Base-by-base conservation (phyloP, 2,329 filamentous ascomycete species). In the Penicillium palitans region DNA sequence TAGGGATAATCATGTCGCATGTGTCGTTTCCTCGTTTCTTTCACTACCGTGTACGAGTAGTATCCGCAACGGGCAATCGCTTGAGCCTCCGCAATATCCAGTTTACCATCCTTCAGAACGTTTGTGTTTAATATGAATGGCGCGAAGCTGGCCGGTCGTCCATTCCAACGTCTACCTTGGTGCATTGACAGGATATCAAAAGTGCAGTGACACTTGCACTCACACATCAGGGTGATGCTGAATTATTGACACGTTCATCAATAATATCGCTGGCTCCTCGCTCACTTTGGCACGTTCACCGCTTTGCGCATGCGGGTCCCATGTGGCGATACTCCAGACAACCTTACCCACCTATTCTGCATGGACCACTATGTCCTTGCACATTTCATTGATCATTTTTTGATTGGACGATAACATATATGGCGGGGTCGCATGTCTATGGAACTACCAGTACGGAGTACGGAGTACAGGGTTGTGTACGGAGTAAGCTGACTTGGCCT, bases 371-470 rank as follows among this genome's bases (percentile, higher is more conserved):
- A 80, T 85, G 71, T 87, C 83, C 68, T 87, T 87, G 57, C 81
- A 80, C 0, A 64, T 52, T 2, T 66, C 68, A 9, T 70, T 61
- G 0, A 78, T 72, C 0, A 80, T 83, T 67, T 86, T 84, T 68
- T 86, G 82, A 71, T 87, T 87, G 3, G 81, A 79, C 35, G 76
- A 77, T 78, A 87, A 87, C 80, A 87, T 84, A 33, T 13, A 13
- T 33, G 31, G 31, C 0, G 84, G 84, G 84, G 84, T 84, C 67
- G 86, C 83, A 87, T 33, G 82, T 85, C 0, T 87, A 70, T 83
- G 85, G 78, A 87, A 87, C 71, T 87, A 84, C 0, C 76, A 81
- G 72, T 84, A 87, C 0, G 84, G 84, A 0, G 84, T 84, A 21
- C 19, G 19, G 19, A 21, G 19, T 84, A 87, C 0, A 84, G 84